A percentile compares a stretch with the other conserved stretches of the same genome.
Conservation (phyloP, 768 basidiomycete genomes). For the Amanita fuliginea region DNA sequence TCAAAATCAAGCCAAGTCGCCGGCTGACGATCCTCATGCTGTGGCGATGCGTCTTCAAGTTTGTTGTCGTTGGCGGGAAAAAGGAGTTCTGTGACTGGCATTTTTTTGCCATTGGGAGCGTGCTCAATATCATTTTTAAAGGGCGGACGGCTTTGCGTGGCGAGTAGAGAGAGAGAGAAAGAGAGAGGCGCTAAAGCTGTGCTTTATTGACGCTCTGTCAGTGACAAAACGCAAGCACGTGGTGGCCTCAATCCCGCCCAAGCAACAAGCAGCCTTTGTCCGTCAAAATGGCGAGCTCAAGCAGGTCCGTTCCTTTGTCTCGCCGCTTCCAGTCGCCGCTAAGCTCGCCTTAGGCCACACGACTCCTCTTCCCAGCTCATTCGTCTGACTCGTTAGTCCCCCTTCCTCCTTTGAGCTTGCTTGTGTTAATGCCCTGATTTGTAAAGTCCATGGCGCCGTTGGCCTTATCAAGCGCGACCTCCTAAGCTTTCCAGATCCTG, state of each 20-base stretch:
- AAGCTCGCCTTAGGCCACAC: slow-evolving; percentile 22
- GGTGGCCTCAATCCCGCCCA: neutral
- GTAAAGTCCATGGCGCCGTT: slow-evolving; percentile 63
- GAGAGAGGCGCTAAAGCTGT: neutral
- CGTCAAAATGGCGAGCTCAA: slow-evolving; percentile 18
- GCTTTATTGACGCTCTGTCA: too few relatives aligned
- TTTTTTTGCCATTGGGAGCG: neutral
- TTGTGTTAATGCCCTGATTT: slow-evolving; percentile 1
- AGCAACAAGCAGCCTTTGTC: neutral
- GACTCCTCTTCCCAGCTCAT: slow-evolving; percentile 38
- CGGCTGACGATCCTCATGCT: neutral
- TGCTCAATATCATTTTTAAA: neutral
- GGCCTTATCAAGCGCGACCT: slow-evolving; percentile 69
- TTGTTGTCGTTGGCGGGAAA: neutral
- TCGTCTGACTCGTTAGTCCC: slow-evolving; percentile 38
- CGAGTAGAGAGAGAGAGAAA: neutral
- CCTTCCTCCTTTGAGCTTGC: neutral
- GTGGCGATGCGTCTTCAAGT: neutral
- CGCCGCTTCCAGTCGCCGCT: neutral
- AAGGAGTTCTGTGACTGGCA: neutral
- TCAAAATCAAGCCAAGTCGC: neutral
- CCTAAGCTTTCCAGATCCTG: slow-evolving; percentile 77
- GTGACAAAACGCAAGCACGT: too few relatives aligned
- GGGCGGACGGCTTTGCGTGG: neutral
- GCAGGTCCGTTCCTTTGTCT: slow-evolving; percentile 19